Evolutionary conservation across 2,329 filamentous ascomycete species (phyloP).

Genomic region (Cladosporium sp.): DNA sequence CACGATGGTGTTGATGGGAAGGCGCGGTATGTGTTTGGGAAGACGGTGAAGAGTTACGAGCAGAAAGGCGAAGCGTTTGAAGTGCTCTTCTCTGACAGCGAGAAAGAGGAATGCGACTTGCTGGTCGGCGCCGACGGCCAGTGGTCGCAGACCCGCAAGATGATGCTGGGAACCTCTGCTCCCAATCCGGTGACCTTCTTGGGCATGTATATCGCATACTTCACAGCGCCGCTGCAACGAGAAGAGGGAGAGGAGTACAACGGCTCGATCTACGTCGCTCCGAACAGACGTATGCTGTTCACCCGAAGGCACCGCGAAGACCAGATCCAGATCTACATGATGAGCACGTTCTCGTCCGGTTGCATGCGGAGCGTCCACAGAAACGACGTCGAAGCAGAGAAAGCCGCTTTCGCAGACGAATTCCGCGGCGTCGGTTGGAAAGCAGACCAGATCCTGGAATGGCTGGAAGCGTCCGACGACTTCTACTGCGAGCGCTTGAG

Average conservation of each 20-base stretch:
- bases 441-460: neutral
- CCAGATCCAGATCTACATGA: neutral
- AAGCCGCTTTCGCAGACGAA: neutral
- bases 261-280: neutral
- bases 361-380: neutral
- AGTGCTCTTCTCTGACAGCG: neutral
- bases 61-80: constrained; percentile 4
- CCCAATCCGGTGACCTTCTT: neutral
- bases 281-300: neutral
- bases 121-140: constrained; percentile 3
- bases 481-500: neutral
- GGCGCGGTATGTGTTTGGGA: constrained; percentile 22
- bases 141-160: neutral
- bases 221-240: neutral
- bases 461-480: neutral
- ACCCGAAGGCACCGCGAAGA: neutral
- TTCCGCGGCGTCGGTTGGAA: constrained; percentile 2
- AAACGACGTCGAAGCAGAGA: neutral
- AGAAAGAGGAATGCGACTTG: neutral
- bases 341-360: neutral
- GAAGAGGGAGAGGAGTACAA: neutral
- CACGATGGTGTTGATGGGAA: constrained; percentile 27
- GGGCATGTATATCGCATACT: neutral
- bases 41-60: constrained; percentile 15
- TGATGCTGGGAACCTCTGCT: neutral